Conservation (phyloP, 2,329 filamentous ascomycete species). For the Arthrobotrys musiformis region DNA sequence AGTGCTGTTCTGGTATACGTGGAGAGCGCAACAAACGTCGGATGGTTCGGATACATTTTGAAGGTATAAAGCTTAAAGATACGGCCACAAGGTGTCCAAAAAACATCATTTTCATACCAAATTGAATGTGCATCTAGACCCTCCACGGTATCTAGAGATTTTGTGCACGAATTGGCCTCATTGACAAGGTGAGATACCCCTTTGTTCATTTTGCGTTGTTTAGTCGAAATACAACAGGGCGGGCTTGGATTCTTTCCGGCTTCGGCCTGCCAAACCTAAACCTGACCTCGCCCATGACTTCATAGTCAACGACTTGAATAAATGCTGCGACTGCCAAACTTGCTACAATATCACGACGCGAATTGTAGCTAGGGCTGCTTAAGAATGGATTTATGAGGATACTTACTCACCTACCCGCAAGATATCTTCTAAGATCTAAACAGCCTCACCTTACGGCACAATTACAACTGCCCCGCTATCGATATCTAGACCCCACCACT, state of each 20-base stretch:
- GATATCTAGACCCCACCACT: background rate
- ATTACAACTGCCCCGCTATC: slow-evolving; percentile 23
- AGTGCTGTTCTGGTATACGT: no score
- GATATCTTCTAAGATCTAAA: background rate
- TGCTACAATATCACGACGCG: background rate
- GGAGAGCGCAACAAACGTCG: no score
- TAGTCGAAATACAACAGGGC: slow-evolving; percentile 7
- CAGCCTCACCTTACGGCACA: background rate
- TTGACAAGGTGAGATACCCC: background rate
- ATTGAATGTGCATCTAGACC: no score
- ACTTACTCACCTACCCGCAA: slow-evolving; percentile 38
- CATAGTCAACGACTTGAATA: background rate
- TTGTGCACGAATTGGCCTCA: no score
- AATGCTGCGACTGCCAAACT: background rate
- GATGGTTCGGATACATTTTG: no score
- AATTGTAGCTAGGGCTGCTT: background rate
- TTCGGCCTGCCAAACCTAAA: background rate
- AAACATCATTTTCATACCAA: no score
- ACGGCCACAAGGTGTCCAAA: no score
- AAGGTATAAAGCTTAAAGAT: no score
- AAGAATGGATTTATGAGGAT: slow-evolving; percentile 48
- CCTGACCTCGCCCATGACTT: background rate
- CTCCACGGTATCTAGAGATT: background rate
- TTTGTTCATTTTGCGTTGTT: background rate
- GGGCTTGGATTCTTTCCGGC: background rate